Evolutionary conservation across 2,329 filamentous ascomycete species (phyloP).

Genomic region (Aureobasidium mangrovei): DNA sequence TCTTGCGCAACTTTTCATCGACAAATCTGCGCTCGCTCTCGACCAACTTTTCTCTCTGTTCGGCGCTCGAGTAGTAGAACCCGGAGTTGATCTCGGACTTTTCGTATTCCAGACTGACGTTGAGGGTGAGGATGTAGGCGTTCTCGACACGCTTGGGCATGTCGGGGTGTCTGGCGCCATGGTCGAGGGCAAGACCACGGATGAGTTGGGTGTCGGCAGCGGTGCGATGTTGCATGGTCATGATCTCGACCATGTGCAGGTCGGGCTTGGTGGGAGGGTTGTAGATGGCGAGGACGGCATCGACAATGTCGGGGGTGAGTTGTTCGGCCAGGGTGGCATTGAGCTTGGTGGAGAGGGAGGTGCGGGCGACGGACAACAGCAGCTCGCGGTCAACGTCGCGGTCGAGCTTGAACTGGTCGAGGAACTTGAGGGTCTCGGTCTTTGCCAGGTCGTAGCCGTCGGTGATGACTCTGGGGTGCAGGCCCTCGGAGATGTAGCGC

Average conservation of each 20-base stretch:
- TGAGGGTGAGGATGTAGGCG: constrained; percentile 87
- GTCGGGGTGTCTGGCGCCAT: constrained; percentile 91
- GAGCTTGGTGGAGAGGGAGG: constrained; percentile 90
- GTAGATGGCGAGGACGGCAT: constrained; percentile 92
- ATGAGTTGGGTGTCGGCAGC: constrained; percentile 95
- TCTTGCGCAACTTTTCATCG: constrained; percentile 92
- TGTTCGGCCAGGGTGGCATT: constrained; percentile 81
- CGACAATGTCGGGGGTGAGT: constrained; percentile 90
- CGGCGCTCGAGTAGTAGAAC: constrained; percentile 96
- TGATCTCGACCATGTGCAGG: constrained; percentile 98
- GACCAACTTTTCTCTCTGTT: constrained; percentile 95
- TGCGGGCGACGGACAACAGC: constrained; percentile 83
- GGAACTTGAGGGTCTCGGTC: constrained; percentile 86
- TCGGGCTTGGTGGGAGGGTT: constrained; percentile 84
- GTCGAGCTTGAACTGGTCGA: constrained; percentile 85
- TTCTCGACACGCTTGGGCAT: constrained; percentile 97
- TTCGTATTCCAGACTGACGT: constrained; percentile 96
- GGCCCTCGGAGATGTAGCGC: constrained; percentile 89
- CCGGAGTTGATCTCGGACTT: constrained; percentile 99
- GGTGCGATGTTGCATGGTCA: constrained; percentile 99
- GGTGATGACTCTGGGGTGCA: constrained; percentile 92
- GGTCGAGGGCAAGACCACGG: constrained; percentile 82
- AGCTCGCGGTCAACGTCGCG: constrained; percentile 89
- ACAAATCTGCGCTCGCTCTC: constrained; percentile 95
- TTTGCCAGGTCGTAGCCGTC: constrained; percentile 98